Evolutionary conservation across 2,329 filamentous ascomycete genomes (phyloP).

Genomic region (Meredithiella fracta): DNA sequence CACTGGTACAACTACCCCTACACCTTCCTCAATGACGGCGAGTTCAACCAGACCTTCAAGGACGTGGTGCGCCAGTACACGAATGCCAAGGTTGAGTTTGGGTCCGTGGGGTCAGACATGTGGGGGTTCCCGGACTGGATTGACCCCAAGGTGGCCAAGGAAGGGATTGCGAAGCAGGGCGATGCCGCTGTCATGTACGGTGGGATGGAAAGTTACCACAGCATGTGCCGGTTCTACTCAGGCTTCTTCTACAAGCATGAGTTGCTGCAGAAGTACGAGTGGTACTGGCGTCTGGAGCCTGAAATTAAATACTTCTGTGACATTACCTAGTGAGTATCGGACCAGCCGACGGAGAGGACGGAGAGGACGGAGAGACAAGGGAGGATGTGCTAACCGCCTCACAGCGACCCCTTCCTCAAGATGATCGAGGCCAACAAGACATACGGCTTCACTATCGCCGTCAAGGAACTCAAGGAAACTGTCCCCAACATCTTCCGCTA

Average conservation of each 20-base stretch:
- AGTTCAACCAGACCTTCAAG: conserved; percentile 91
- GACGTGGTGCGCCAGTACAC: conserved; percentile 79
- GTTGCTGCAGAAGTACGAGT: conserved; percentile 88
- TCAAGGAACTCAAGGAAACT: conserved; percentile 94
- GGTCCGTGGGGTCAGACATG: conserved; percentile 75
- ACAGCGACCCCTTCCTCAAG: conserved; percentile 79
- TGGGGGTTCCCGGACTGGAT: conserved; percentile 98
- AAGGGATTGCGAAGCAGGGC: conserved; percentile 91
- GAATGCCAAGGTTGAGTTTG: conserved; percentile 77
- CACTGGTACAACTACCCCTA: conserved; percentile 98
- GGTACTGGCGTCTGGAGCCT: conserved; percentile 98
- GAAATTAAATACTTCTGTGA: conserved; percentile 99
- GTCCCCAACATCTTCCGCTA: conserved; percentile 98
- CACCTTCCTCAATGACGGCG: conserved; percentile 92
- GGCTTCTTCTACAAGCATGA: conserved; percentile 99
- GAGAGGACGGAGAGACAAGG: background rate
- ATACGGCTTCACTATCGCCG: conserved; percentile 95
- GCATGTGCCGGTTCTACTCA: conserved; percentile 99
- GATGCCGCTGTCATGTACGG: conserved; percentile 98
- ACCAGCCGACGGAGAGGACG: background rate
- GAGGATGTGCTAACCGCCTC: background rate
- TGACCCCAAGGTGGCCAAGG: conserved; percentile 79
- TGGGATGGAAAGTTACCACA: conserved; percentile 94
- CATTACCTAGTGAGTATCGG: conserved; percentile 66
- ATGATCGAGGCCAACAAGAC: conserved; percentile 95